Conservation (phyloP, 2,329 filamentous ascomycete species). For the Mycosphaerella sp. region DNA sequence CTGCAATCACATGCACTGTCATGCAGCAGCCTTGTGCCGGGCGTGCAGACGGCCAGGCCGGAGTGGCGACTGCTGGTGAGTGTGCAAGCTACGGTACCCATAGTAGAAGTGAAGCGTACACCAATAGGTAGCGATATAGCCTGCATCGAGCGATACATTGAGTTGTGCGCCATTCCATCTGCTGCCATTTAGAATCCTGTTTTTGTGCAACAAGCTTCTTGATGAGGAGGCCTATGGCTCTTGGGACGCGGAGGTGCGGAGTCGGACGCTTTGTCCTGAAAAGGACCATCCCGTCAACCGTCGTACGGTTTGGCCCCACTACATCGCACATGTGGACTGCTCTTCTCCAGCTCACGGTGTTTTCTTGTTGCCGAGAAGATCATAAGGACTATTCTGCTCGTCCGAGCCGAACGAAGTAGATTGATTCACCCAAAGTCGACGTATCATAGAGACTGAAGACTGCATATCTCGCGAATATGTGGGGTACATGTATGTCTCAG, state of each 20-base stretch:
- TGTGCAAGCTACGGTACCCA: neutral
- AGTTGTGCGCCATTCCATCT: too few relatives aligned
- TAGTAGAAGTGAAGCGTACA: neutral
- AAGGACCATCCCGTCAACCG: neutral
- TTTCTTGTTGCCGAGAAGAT: neutral
- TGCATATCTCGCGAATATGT: too few relatives aligned
- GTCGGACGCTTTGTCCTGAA: neutral
- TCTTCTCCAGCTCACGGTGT: neutral
- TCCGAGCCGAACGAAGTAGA: too few relatives aligned
- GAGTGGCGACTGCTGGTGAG: neutral
- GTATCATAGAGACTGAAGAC: too few relatives aligned
- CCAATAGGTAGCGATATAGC: neutral
- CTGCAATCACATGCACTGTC: neutral
- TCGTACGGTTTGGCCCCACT: neutral
- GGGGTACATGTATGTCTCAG: too few relatives aligned
- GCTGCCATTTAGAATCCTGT: neutral
- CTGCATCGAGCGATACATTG: neutral
- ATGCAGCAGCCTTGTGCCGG: neutral
- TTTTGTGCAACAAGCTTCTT: neutral
- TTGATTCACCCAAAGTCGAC: too few relatives aligned
- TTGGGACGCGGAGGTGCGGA: neutral
- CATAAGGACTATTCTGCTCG: neutral
- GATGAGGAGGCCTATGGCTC: too few relatives aligned
- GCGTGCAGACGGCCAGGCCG: neutral
- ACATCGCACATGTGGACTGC: neutral